Evolutionary conservation across 192 early-diverging fungal species (phyloP), one percentile per base, ranked within the genome.

Genomic region (Backusella australiensis): DNA sequence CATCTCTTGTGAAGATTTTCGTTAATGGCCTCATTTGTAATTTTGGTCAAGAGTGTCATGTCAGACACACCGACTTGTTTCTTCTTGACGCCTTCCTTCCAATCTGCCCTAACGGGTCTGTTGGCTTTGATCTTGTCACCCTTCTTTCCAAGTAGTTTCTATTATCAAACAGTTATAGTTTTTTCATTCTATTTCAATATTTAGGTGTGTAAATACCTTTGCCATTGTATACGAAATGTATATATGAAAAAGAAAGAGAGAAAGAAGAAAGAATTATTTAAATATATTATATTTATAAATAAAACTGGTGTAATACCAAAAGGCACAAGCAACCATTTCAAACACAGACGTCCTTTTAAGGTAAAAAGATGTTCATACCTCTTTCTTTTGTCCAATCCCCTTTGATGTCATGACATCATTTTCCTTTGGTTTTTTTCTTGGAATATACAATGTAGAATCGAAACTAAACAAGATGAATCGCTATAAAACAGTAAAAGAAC

Each of bases 21-120:
- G 66, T 94, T 96, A 81, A 98, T 98, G 67, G 91, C 91, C 73
- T 98, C 96, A 85, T 98, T 96, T 70, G 90, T 94, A 86, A 98
- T 94, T 85, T 98, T 97, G 39, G 92, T 90, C 86, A 98, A 80
- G 77, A 96, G 87, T 4, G 95, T 95, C 95, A 96, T 94, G 80
- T 98, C 97, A 35, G 90, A 85, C 41, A 94, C 89, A 67, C 93
- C 93, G 15, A 89, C 92, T 79, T 92, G 89, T 83, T 94, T 93
- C 84, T 93, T 93, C 75, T 89, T 90, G 67, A 88, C 79, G 9
- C 88, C 88, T 59, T 94, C 93, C 78, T 93, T 90, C 90, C 90
- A 93, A 80, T 93, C 89, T 71, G 91, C 91, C 83, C 81, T 91
- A 1, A 67, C 79, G 44, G 82, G 82, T 65, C 78, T 21, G 26